Evolutionary conservation across 257 asterid species (phyloP).

Genomic region (Lycium ferocissimum): DNA sequence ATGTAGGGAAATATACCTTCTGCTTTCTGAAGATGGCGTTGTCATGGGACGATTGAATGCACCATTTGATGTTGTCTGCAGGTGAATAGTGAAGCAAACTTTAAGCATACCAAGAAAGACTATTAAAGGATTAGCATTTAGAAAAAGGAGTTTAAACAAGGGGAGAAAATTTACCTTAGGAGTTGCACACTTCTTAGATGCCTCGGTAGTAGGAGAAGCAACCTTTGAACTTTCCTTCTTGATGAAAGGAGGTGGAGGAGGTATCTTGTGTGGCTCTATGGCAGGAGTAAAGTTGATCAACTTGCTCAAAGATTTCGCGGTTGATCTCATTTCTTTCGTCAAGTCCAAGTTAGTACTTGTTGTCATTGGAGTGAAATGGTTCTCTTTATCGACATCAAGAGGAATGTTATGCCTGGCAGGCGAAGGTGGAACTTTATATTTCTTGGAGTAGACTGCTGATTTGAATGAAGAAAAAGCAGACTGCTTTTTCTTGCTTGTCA

Average conservation of each 20-base stretch:
- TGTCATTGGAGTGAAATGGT: conserved; percentile 39
- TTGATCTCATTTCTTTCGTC: conserved; percentile 41
- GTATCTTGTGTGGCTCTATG: conserved; percentile 52
- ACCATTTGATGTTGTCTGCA: conserved; percentile 55
- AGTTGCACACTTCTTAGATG: conserved; percentile 49
- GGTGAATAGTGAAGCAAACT: conserved; percentile 13
- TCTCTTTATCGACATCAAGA: conserved; percentile 53
- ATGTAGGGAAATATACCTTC: conserved; percentile 49
- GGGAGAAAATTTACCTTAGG: conserved; percentile 46
- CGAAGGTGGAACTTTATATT: conserved; percentile 47
- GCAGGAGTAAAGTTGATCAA: conserved; percentile 53
- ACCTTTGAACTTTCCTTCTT: conserved; percentile 47
- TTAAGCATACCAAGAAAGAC: neutral
- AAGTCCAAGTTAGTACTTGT: conserved; percentile 41
- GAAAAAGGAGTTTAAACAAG: neutral
- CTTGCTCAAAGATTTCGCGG: conserved; percentile 59
- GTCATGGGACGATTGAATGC: conserved; percentile 47
- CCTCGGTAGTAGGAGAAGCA: conserved; percentile 34
- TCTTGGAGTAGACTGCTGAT: conserved; percentile 54
- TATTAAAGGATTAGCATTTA: neutral
- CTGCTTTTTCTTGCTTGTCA: conserved; percentile 55
- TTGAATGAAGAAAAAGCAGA: conserved; percentile 56
- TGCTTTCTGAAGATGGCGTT: conserved; percentile 57
- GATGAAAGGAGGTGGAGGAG: conserved; percentile 40
- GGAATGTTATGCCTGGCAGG: conserved; percentile 57